Evolutionary conservation across 1,284 basidiomycete genomes (phyloP).

Genomic region (Moesziomyces sp.): DNA sequence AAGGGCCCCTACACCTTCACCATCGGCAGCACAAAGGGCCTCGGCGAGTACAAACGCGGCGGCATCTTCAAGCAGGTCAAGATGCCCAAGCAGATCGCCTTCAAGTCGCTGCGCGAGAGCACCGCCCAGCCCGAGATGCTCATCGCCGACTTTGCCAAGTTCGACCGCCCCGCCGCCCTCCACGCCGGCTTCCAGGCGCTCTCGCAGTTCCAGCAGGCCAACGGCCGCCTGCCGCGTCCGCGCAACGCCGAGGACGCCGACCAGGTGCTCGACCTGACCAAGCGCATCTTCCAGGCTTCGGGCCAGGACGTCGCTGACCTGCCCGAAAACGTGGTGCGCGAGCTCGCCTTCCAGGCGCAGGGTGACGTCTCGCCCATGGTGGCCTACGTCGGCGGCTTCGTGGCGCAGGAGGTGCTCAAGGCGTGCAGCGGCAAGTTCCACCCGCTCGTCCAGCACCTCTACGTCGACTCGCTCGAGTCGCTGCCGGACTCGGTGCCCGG

Average conservation of each 20-base stretch:
- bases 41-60: slow-evolving; percentile 82
- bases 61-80: slow-evolving; percentile 99
- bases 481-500: slow-evolving; percentile 66
- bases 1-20: slow-evolving; percentile 74
- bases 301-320: slow-evolving; percentile 76
- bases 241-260: slow-evolving; percentile 85
- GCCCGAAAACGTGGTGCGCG: slow-evolving; percentile 80
- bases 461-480: slow-evolving; percentile 98
- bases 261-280: slow-evolving; percentile 78
- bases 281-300: slow-evolving; percentile 75
- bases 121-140: slow-evolving; percentile 85
- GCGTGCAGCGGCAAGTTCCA: slow-evolving; percentile 98
- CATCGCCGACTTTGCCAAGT: slow-evolving; percentile 98
- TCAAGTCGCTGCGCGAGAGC: slow-evolving; percentile 90
- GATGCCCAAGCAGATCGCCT: slow-evolving; percentile 89
- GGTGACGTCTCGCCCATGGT: slow-evolving; percentile 93
- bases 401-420: slow-evolving; percentile 97
- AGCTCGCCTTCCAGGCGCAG: slow-evolving; percentile 89
- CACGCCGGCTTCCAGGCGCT: slow-evolving; percentile 97
- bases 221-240: slow-evolving; percentile 81
- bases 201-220: slow-evolving; percentile 79
- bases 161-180: slow-evolving; percentile 88
- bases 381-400: slow-evolving; percentile 95
- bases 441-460: slow-evolving; percentile 93
- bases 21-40: slow-evolving; percentile 66